Evolutionary conservation across 2,329 filamentous ascomycete genomes (phyloP), one percentile per base, ranked within the genome.

Genomic region (Fusarium citri): DNA sequence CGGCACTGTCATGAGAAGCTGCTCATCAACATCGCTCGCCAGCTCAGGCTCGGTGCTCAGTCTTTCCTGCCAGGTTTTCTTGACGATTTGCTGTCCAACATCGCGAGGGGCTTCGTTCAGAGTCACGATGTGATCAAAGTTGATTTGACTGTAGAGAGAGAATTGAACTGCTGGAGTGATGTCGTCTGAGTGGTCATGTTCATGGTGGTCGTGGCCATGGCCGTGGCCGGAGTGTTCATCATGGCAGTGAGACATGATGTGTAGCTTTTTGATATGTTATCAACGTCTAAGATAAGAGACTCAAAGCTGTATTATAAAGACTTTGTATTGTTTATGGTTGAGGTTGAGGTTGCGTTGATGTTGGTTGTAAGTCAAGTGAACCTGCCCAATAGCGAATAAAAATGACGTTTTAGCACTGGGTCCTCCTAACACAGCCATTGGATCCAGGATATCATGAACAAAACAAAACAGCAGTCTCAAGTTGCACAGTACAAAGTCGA

Each of bases 1-100:
- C 92, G 96, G 96, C 40, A 98, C 87, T 68, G 91, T 91, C 86
- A 99, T 93, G 59, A 99, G 83, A n/a, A 99, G 81, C 83, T 99
- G 94, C 83, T 97, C 94, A 78, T 98, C 96, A 0, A 91, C 90
- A 78, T 97, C 93, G 77, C 94, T 97, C 75, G 87, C 88, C 30
- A 99, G 86, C 81, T 97, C 92, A 0, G 94, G 93, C 73, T 89
- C 83, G 5, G 86, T 79, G 18, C 88, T 80, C 64, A 98, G 80
- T 58, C 96, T 86, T 80, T 98, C 91, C 8, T 88, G 87, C 94
- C 94, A 99, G 59, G 94, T 93, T 85, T 99, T 99, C 82, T 94
- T 90, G 37, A 97, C 88, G 30, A 98, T 87, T 2, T 87, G 88
- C 72, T 88, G 87, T 20, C 94, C 96, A 1, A 90, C 87, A 63